A percentile compares a stretch with the other conserved stretches of the same genome.
These are phyloP conservation scores for Diaporthe aspalathi DNA, from an alignment of 2,329 filamentous ascomycete species.

Conservation along the genomic window DNA sequence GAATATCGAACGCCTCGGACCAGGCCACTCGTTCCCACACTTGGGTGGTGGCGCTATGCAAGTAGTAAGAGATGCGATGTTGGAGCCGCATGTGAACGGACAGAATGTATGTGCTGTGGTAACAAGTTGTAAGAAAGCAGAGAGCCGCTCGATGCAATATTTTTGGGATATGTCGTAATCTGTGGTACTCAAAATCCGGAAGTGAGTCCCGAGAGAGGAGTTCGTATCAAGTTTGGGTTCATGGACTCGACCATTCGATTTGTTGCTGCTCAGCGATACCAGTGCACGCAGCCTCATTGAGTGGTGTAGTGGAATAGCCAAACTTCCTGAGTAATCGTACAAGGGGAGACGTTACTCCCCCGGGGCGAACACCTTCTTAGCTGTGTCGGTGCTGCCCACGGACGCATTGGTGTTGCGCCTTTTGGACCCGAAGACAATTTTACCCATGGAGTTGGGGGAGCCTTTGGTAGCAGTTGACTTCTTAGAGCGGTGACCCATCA, in stretches of 20 bases:
- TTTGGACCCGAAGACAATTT: slow-evolving; percentile 51
- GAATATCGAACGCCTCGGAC: slow-evolving; percentile 31
- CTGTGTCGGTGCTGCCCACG: slow-evolving; percentile 72
- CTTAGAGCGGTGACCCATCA: slow-evolving; percentile 47
- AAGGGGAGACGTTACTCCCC: slow-evolving; percentile 44
- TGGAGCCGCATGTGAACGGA: slow-evolving; percentile 17
- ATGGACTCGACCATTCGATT: background rate
- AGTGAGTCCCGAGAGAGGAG: slow-evolving; percentile 11
- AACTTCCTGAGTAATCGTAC: background rate
- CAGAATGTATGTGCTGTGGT: slow-evolving; percentile 19
- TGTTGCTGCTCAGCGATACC: background rate
- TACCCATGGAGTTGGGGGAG: slow-evolving; percentile 44
- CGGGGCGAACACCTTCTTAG: slow-evolving; percentile 64
- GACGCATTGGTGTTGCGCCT: slow-evolving; percentile 71
- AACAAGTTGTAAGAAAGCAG: slow-evolving; percentile 34
- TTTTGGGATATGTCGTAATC: slow-evolving; percentile 19
- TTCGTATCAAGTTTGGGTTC: background rate
- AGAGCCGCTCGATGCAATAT: slow-evolving; percentile 36
- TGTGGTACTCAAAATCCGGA: slow-evolving; percentile 3
- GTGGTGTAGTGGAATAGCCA: background rate
- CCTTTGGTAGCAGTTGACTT: slow-evolving; percentile 34
- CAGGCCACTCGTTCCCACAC: slow-evolving; percentile 24
- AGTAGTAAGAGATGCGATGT: slow-evolving; percentile 38
- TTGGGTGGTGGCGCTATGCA: slow-evolving; percentile 32
- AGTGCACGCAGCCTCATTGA: background rate